Base-by-base conservation (phyloP, 2,329 filamentous ascomycete genomes). In the Sarocladiaceae sp. region DNA sequence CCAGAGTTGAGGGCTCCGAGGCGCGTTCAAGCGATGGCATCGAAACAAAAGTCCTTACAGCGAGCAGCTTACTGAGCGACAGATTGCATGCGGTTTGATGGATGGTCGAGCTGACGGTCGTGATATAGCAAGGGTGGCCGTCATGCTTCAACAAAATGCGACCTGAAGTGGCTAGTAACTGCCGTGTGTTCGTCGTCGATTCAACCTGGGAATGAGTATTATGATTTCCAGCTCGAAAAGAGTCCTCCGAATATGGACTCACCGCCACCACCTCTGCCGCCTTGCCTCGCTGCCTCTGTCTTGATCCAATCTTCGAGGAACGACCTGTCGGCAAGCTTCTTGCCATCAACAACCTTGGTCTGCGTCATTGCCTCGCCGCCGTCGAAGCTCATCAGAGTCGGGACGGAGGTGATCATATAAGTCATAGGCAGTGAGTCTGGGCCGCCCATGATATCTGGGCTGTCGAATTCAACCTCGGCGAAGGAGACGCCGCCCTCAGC, bases 371-470 rank as follows among this genome's bases (percentile, higher is more conserved):
- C 66, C 59, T 78, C 76, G 35, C 73, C 72, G 15, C 67, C 69
- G 47, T 78, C 74, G 53, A 81, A 80, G 54, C 69, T 72, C 40
- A 82, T 61, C 46, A 82, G 58, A 7, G 75, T 80, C 19, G 78
- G 78, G 49, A 80, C 66, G 13, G 68, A 68, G 20, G 67, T 76
- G 53, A 82, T 76, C 73, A 78, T 75, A 57, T 78, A 81, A 6
- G 66, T 68, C 55, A 72, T 63, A 6, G 72, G 73, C 15, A 79
- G 55, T 48, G 54, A 60, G 12, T 60, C 55, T 29, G 53, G 51
- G 18, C 54, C 55, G 1, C 58, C 57, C 73, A 77, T 75, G 48
- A 79, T 66, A 55, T 81, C 78, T 2, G 74, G 72, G 4, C 71
- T 67, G 53, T 82, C 78, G 48, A 71, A 76, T 56, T 80, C 74